Conservation (phyloP, 257 asterid species). For the Avicennia marina region DNA sequence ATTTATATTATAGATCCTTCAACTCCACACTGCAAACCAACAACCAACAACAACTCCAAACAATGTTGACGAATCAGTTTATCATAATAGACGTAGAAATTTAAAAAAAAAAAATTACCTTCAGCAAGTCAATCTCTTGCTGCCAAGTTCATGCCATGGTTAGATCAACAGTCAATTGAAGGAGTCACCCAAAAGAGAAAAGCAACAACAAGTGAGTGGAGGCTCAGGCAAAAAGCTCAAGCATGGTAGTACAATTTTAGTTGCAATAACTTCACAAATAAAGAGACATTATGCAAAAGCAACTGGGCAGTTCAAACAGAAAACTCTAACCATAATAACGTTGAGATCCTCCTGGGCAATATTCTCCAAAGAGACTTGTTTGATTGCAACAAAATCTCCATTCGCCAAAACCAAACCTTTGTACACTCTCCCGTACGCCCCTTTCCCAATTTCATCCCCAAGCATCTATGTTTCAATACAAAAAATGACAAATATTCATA, state of each 20-base stretch:
- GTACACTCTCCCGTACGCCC: constrained; percentile 97
- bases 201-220: constrained; percentile 13
- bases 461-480: constrained; percentile 48
- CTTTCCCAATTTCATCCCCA: constrained; percentile 99
- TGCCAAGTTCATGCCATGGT: constrained; percentile 30
- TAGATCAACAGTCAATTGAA: background rate
- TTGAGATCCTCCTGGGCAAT: constrained; percentile 91
- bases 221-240: background rate
- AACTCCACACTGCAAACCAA: too few species aligned
- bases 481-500: background rate
- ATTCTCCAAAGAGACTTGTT: constrained; percentile 93
- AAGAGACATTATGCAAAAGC: too few species aligned
- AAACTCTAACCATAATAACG: constrained; percentile 56
- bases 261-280: too few species aligned
- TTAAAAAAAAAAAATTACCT: constrained; percentile 45
- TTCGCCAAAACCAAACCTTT: constrained; percentile 94
- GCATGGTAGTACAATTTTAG: too few species aligned
- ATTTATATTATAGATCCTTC: too few species aligned
- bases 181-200: constrained; percentile 11
- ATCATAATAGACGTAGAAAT: background rate
- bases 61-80: background rate
- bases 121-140: constrained; percentile 98
- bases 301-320: background rate
- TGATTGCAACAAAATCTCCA: constrained; percentile 97
- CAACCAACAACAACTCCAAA: background rate